phyloP scores from a whole-genome alignment of 208 protist species.

The Crithidia expoeki region DNA sequence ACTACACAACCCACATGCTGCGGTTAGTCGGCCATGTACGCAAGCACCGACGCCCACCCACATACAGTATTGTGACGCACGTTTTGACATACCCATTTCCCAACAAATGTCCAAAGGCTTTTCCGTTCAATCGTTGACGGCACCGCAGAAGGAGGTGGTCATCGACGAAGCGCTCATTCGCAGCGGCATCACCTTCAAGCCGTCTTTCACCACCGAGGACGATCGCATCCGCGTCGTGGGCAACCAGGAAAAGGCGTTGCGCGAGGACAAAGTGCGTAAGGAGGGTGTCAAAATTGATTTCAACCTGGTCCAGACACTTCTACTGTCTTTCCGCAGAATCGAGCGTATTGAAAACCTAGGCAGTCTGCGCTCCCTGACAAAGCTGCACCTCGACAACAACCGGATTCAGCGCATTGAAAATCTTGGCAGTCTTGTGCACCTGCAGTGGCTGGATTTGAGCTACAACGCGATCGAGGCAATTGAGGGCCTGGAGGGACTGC shows the following conservation, averaged over 20 bases:
- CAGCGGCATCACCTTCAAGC: slow-evolving; percentile 69
- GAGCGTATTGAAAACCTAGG: slow-evolving; percentile 91
- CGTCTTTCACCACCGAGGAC: slow-evolving; percentile 70
- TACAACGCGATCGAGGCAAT: slow-evolving; percentile 95
- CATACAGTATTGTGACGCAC: too few species aligned
- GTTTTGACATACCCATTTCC: too few species aligned
- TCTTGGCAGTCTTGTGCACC: slow-evolving; percentile 79
- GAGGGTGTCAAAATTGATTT: slow-evolving; percentile 65
- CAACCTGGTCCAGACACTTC: slow-evolving; percentile 61
- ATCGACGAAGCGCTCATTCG: slow-evolving; percentile 86
- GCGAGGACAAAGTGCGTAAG: slow-evolving; percentile 51
- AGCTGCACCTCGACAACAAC: slow-evolving; percentile 96
- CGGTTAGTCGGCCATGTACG: too few species aligned
- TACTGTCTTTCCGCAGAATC: slow-evolving; percentile 75
- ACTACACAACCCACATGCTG: too few species aligned
- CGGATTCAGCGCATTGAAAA: slow-evolving; percentile 93
- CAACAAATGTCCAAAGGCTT: slow-evolving; percentile 76
- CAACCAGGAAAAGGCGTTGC: slow-evolving; percentile 64
- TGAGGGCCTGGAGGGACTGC: slow-evolving; percentile 81
- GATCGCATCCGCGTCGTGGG: slow-evolving; percentile 75
- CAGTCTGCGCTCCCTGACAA: slow-evolving; percentile 83
- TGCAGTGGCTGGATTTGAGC: slow-evolving; percentile 92
- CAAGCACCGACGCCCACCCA: too few species aligned
- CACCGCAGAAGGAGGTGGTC: slow-evolving; percentile 68
- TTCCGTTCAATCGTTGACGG: slow-evolving; percentile 67